Base-by-base conservation (phyloP, 306 rosid genomes). In the Prinsepia uniflora region DNA sequence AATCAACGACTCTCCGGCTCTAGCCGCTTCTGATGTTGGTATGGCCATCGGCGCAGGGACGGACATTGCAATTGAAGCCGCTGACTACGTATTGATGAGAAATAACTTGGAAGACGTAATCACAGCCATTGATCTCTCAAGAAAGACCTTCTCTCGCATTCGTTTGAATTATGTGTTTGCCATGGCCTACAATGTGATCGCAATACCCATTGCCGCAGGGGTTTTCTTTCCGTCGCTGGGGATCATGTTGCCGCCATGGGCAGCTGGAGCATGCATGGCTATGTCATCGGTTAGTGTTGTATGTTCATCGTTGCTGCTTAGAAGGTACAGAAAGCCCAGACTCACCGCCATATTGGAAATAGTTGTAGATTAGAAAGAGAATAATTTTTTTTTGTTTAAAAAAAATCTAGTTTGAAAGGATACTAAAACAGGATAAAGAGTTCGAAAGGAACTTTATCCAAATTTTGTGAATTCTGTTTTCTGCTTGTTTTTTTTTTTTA, bases 1-100 rank as follows among this genome's bases (percentile, higher is more conserved):
- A 6, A 91, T 94, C 86, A 94, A 91, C 12, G 99, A 94, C 67
- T 94, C 99, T 61, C 99, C 99, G 1, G 99, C 97, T 40, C 76
- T 94, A 71, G 99, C 96, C 59, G 97, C 96, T 56, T 83, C 99
- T 10, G 97, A 94, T 53, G 84, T 94, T n/a, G 99, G 97, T 17
- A 94, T 91, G 87, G 99, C 99, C 3, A 91, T 94, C 1, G 99
- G 99, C 12, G 97, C 97, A 5, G 99, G 99, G 79, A 94, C 99
- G 2, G 97, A 94, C 59, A 88, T 91, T 60, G 99, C 99, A 48
- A 91, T 94, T 49, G 99, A 94, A 85, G 97, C 99, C 30, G 96
- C 99, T 3, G 82, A 91, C 69, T 90, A 87, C 54, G 99, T 94
- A 8, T 59, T 94, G 79, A 94, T 94, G 99, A 87, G 88, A 84